These are phyloP conservation scores for Tetracladium setigerum DNA, from an alignment of 495 filamentous ascomycete genomes.

Conservation along the genomic window DNA sequence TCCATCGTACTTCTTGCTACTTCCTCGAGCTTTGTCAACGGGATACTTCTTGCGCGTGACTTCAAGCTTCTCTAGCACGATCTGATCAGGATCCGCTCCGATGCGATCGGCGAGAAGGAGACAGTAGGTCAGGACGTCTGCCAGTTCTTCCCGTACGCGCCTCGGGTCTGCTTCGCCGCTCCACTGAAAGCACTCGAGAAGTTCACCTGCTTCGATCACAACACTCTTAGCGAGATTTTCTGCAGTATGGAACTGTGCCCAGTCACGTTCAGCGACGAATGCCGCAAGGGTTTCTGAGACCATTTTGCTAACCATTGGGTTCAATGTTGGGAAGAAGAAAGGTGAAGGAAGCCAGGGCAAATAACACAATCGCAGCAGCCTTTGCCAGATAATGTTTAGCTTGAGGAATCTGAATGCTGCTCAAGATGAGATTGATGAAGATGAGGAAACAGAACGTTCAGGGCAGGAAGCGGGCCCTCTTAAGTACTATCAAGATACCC, in stretches of 20 bases:
- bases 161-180: neutral
- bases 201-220: constrained; percentile 1
- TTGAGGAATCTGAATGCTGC: too few relatives aligned
- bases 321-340: neutral
- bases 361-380: too few relatives aligned
- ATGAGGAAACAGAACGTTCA: too few relatives aligned
- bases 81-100: constrained; percentile 5
- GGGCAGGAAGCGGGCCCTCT: too few relatives aligned
- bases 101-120: constrained; percentile 2
- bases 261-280: constrained; percentile 7
- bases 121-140: constrained; percentile 3
- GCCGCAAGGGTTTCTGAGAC: constrained; percentile 1
- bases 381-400: too few relatives aligned
- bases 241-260: constrained; percentile 1
- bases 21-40: constrained; percentile 3
- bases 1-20: constrained; percentile 4
- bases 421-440: too few relatives aligned
- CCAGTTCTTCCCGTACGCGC: constrained; percentile 5
- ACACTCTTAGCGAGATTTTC: constrained; percentile 2
- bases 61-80: constrained; percentile 5
- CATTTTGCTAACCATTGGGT: constrained; percentile 3
- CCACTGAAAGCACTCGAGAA: constrained; percentile 7
- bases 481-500: too few relatives aligned
- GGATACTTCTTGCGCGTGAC: constrained; percentile 5
- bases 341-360: too few relatives aligned